A percentile compares a stretch with the other conserved stretches of the same genome.
These are phyloP conservation scores for Hamigera avellanea DNA, from an alignment of 495 filamentous ascomycete genomes.

Conservation along the genomic window DNA sequence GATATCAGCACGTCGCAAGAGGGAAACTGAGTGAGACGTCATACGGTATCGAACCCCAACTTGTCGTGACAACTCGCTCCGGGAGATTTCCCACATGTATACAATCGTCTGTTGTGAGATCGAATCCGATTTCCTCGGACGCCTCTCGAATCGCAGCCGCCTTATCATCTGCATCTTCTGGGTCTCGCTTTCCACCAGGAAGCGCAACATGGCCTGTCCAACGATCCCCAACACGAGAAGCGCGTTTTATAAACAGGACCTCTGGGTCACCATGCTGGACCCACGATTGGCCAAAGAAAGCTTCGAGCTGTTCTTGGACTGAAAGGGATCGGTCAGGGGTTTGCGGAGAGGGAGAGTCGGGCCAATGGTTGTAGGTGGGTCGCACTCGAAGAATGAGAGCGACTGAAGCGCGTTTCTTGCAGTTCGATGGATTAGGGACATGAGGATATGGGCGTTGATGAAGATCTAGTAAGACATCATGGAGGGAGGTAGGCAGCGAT, in stretches of 20 bases:
- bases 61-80: conserved; percentile 60
- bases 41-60: conserved; percentile 59
- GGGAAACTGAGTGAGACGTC: not conserved
- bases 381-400: conserved; percentile 60
- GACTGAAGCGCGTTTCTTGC: conserved; percentile 61
- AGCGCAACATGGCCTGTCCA: conserved; percentile 71
- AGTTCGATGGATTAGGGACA: conserved; percentile 48
- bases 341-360: conserved; percentile 18
- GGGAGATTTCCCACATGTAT: conserved; percentile 58
- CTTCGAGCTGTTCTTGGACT: conserved; percentile 33
- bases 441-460: conserved; percentile 46
- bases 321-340: conserved; percentile 17
- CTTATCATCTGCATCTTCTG: conserved; percentile 52
- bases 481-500: conserved; percentile 19
- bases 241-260: conserved; percentile 66
- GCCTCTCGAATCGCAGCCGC: conserved; percentile 59
- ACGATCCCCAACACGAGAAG: conserved; percentile 56
- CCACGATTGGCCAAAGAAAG: conserved; percentile 62
- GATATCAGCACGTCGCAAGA: conserved; percentile 5
- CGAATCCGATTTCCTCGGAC: conserved; percentile 59
- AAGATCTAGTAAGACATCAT: conserved; percentile 39
- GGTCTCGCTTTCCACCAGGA: conserved; percentile 63
- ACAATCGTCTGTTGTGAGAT: conserved; percentile 42
- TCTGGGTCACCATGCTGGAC: conserved; percentile 65
- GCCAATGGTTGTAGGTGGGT: conserved; percentile 47